A percentile compares a stretch with the other conserved stretches of the same genome.
These are phyloP conservation scores for Ceratobasidium sp. DNA, from an alignment of 1,284 basidiomycete genomes.

Conservation along the genomic window DNA sequence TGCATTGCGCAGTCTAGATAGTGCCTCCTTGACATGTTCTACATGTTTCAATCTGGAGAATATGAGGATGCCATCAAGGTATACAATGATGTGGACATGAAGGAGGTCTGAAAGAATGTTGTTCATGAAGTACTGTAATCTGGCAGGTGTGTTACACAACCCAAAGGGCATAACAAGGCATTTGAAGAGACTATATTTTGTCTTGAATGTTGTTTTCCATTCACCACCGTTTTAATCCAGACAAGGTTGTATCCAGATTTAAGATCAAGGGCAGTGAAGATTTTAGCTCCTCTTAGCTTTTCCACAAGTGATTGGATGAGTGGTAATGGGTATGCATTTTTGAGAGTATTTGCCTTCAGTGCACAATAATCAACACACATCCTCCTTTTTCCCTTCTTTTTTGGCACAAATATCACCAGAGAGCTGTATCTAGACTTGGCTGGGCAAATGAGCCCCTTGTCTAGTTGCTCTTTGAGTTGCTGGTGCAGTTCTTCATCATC, in stretches of 20 bases:
- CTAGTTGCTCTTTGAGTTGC: constrained; percentile 31
- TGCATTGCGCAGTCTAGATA: neutral
- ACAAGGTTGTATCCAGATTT: constrained; percentile 46
- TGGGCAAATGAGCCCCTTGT: constrained; percentile 28
- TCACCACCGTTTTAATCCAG: constrained; percentile 40
- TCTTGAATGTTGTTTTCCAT: constrained; percentile 46
- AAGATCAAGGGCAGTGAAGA: constrained; percentile 46
- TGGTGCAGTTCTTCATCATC: constrained; percentile 15
- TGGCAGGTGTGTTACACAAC: constrained; percentile 23
- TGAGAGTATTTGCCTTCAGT: constrained; percentile 23
- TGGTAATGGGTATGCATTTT: constrained; percentile 42
- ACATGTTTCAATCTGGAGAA: constrained; percentile 1
- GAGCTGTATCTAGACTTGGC: constrained; percentile 41
- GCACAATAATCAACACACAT: constrained; percentile 29
- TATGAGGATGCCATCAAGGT: constrained; percentile 46
- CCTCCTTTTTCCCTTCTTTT: constrained; percentile 36
- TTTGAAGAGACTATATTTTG: constrained; percentile 37
- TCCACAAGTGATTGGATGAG: constrained; percentile 42
- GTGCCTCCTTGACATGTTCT: neutral
- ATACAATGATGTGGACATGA: constrained; percentile 47
- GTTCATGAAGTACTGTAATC: constrained; percentile 42
- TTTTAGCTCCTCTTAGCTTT: constrained; percentile 23
- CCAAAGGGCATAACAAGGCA: constrained; percentile 45
- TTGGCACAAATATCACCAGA: constrained; percentile 36
- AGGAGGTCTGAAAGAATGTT: constrained; percentile 44